These are phyloP conservation scores for Ogataea pilisensis DNA, from an alignment of 805 yeast species.

Conservation along the genomic window DNA sequence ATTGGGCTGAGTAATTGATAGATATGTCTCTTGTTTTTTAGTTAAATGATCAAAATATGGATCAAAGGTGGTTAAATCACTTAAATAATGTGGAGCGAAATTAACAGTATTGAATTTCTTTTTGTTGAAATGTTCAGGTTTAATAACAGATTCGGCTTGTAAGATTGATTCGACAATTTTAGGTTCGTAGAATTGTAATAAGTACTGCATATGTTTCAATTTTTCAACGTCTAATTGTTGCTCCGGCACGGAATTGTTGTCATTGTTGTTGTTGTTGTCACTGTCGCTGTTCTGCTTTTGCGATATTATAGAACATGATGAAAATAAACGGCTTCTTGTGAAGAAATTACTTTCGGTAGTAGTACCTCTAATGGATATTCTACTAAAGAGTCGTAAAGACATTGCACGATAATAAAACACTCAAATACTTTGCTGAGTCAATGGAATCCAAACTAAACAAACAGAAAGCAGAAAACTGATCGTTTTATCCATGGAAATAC, in stretches of 20 bases:
- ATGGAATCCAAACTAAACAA: too few species aligned
- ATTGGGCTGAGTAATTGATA: conserved; percentile 25
- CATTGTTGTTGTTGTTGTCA: background rate
- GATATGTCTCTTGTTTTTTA: conserved; percentile 16
- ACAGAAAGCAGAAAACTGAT: too few species aligned
- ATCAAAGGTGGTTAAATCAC: conserved; percentile 68
- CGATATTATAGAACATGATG: conserved; percentile 7
- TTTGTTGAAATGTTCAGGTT: conserved; percentile 55
- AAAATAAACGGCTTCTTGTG: conserved; percentile 11
- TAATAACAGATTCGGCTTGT: conserved; percentile 70
- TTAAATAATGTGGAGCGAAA: conserved; percentile 68
- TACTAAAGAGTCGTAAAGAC: background rate
- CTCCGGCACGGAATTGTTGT: conserved; percentile 1
- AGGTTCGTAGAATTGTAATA: conserved; percentile 77
- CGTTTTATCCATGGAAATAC: too few species aligned
- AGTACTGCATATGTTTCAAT: conserved; percentile 45
- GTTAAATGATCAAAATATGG: conserved; percentile 67
- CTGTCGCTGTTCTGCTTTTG: conserved; percentile 1
- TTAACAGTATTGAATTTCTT: conserved; percentile 40
- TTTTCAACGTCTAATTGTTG: conserved; percentile 21
- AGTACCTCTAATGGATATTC: background rate
- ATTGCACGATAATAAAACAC: too few species aligned
- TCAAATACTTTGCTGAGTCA: too few species aligned
- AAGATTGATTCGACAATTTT: conserved; percentile 76
- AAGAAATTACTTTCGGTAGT: background rate